Base-by-base conservation (phyloP, 495 filamentous ascomycete species). In the Hypomontagnella monticulosa region DNA sequence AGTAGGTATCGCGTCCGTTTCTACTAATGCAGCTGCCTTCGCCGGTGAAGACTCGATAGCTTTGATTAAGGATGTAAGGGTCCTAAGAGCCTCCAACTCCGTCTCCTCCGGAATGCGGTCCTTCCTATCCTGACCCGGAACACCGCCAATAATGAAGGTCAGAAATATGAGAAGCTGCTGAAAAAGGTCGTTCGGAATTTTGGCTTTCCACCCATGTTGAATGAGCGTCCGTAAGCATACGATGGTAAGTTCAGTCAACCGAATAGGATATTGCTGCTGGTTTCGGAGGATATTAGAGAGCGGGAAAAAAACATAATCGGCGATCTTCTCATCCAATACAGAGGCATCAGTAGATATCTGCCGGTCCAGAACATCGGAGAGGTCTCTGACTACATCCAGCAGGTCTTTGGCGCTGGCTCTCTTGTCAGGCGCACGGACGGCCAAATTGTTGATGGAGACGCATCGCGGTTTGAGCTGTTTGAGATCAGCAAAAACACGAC, bases 231-330 rank as follows among this genome's bases (percentile, higher is more conserved):
- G 76, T 33, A 97, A 77, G 61, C 90, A 93, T 57, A 86, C 83
- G 14, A 97, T 83, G 33, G 88, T 85, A 19, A 89, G 67, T 74
- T 99, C 95, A 3, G 94, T 73, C 18, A 90, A 86, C 32, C 85
- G 84, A 27, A 90, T 83, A 4, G 96, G 85, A 32, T 93, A 81
- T 27, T 82, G 81, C 62, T 93, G 86, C 49, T 88, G 88, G 49
- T 87, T 83, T 55, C 91, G 88, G 65, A 99, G 89, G 47, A 98
- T 87, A 61, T 96, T 90, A 1, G 91, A 92, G 0, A 99, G 78
- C 0, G 95, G 95, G 67, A 97, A 95, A 81, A 98, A 98, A 66
- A 90, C 85, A 79, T 97, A 99, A 74, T 97, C 92, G 6, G 93
- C 95, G 20, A 97, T 78, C 74, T 92, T 93, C 51, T 86, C 81